phyloP scores from a whole-genome alignment of 441 rosid genomes.

The Populus hybrid region DNA sequence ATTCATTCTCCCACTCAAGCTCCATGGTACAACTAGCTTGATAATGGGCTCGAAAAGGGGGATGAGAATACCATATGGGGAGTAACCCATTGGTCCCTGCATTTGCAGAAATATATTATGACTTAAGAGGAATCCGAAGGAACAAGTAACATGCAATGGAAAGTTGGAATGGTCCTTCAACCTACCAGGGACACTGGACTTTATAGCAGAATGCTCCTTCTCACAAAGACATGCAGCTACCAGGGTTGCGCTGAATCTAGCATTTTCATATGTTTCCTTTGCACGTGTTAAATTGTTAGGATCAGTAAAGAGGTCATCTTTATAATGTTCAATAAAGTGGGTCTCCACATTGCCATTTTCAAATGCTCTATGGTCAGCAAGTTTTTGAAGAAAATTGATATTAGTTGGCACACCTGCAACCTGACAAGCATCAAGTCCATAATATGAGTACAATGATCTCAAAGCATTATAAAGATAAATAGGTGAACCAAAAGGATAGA shows the following conservation, averaged over 20 bases:
- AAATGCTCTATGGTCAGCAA: constrained; percentile 74
- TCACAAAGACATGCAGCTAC: constrained; percentile 77
- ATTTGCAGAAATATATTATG: constrained; percentile 19
- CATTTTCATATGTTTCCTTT: constrained; percentile 43
- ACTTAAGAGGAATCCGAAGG: constrained; percentile 15
- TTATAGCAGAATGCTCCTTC: constrained; percentile 44
- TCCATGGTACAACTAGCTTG: constrained; percentile 51
- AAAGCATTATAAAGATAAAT: not conserved
- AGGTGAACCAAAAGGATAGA: not conserved
- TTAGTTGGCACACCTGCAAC: constrained; percentile 97
- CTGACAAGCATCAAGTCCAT: constrained; percentile 39
- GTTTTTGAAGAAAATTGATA: constrained; percentile 74
- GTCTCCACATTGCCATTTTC: constrained; percentile 86
- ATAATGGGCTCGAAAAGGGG: constrained; percentile 90
- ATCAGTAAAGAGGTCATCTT: constrained; percentile 69
- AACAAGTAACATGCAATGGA: constrained; percentile 17
- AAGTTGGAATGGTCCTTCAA: constrained; percentile 28
- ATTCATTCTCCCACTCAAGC: constrained; percentile 75
- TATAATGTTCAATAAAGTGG: constrained; percentile 86
- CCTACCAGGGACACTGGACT: constrained; percentile 49
- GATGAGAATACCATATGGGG: constrained; percentile 68
- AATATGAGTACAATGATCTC: constrained; percentile 1
- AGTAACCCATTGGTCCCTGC: constrained; percentile 51
- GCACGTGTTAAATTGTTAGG: constrained; percentile 45
- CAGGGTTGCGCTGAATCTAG: constrained; percentile 52